phyloP scores from a whole-genome alignment of 2,329 filamentous ascomycete genomes.

The Cadophora gregata region DNA sequence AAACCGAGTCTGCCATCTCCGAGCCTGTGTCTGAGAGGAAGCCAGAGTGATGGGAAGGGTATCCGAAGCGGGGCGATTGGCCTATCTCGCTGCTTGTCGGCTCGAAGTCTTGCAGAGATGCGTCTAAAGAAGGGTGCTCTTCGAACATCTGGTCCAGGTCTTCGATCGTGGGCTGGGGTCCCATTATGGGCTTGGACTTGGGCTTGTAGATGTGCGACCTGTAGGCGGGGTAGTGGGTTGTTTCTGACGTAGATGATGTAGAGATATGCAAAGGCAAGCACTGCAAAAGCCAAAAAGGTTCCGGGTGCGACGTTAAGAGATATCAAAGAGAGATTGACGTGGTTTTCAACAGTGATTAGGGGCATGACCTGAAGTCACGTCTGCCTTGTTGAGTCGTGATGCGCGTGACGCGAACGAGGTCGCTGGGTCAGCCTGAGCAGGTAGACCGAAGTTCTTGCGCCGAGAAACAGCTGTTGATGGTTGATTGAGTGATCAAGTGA shows the following conservation, averaged over 20 bases:
- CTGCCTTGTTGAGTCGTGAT: conserved; percentile 22
- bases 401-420: conserved; percentile 25
- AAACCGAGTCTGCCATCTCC: conserved; percentile 51
- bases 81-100: conserved; percentile 50
- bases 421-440: conserved; percentile 12
- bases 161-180: conserved; percentile 46
- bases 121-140: conserved; percentile 64
- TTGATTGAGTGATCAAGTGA: conserved; percentile 4
- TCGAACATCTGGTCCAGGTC: conserved; percentile 56
- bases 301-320: conserved; percentile 43
- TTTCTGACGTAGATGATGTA: conserved; percentile 42
- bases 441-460: conserved; percentile 19
- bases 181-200: conserved; percentile 24
- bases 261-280: conserved; percentile 40
- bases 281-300: conserved; percentile 38
- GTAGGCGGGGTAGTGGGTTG: conserved; percentile 29
- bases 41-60: conserved; percentile 65
- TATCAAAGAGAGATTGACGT: conserved; percentile 43
- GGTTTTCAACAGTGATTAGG: conserved; percentile 43
- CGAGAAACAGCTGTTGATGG: conserved; percentile 15
- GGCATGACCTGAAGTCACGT: conserved; percentile 38
- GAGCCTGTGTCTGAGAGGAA: conserved; percentile 59
- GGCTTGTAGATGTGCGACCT: conserved; percentile 11
- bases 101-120: conserved; percentile 67
- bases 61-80: conserved; percentile 54